phyloP scores from a whole-genome alignment of 78 protist genomes.

The Guillardia theta region DNA sequence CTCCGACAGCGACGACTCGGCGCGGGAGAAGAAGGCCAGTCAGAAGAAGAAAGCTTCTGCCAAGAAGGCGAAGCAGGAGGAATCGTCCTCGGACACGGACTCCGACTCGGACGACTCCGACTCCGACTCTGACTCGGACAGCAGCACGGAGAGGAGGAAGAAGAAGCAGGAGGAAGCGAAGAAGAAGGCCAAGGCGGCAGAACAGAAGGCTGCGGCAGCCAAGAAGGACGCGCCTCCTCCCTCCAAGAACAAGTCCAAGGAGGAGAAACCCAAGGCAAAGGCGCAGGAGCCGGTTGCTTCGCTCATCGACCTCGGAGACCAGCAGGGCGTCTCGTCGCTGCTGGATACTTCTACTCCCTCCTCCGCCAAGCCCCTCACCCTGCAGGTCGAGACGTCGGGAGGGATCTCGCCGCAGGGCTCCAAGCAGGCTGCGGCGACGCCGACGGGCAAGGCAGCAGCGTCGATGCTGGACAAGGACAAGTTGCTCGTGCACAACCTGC shows the following conservation, averaged over 20 bases:
- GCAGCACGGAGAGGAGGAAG: neutral
- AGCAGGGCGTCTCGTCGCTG: neutral
- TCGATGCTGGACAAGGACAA: neutral
- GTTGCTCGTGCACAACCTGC: neutral
- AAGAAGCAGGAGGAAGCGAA: neutral
- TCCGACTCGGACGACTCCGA: neutral
- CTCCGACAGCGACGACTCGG: too few relatives aligned
- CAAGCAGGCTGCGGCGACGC: neutral
- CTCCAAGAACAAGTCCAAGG: neutral
- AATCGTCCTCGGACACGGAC: neutral
- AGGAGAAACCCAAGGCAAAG: neutral
- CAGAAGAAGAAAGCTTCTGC: neutral
- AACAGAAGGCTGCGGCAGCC: neutral
- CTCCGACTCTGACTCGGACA: neutral
- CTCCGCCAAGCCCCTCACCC: neutral
- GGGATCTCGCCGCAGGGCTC: neutral
- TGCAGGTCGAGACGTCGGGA: neutral
- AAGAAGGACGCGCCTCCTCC: neutral
- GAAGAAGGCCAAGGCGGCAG: neutral
- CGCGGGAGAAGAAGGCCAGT: neutral
- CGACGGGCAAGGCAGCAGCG: neutral
- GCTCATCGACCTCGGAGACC: constrained; percentile 11
- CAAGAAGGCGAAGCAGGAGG: neutral
- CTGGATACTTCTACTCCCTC: neutral
- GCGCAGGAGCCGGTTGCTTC: neutral